These are phyloP conservation scores for Geotrichum citri-aurantii DNA, from an alignment of 1,139 yeast genomes.

Conservation along the genomic window DNA sequence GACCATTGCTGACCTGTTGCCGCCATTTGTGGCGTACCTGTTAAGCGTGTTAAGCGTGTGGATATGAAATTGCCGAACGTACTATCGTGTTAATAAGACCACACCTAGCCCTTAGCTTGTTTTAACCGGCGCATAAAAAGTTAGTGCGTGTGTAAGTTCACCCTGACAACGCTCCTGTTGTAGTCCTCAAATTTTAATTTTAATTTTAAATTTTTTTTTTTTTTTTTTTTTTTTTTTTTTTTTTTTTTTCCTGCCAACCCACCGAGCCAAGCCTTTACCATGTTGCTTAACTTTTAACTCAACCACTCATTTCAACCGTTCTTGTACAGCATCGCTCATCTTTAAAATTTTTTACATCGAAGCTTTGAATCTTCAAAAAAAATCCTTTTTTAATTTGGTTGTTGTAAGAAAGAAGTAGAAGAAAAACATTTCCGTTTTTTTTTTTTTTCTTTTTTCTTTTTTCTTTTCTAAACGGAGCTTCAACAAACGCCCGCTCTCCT, in stretches of 20 bases:
- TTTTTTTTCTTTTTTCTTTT: background rate
- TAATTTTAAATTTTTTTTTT: too few relatives aligned
- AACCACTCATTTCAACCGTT: conserved; percentile 1
- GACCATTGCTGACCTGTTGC: background rate
- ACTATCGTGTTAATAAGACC: background rate
- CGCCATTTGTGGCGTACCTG: background rate
- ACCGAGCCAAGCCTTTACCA: conserved; percentile 4
- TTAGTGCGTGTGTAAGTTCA: background rate
- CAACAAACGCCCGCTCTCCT: background rate
- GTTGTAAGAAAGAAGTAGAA: too few relatives aligned
- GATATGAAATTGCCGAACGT: background rate
- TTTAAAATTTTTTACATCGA: background rate
- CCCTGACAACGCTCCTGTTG: background rate
- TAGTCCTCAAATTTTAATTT: background rate
- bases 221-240: background rate
- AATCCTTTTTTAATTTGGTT: background rate
- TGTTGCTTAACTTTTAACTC: background rate
- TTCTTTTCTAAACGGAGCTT: too few relatives aligned
- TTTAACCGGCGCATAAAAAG: background rate
- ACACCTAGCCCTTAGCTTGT: background rate
- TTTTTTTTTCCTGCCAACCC: background rate
- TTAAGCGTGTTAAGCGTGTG: too few relatives aligned
- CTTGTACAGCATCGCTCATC: background rate
- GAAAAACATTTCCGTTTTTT: background rate
- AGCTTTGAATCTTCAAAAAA: background rate